Evolutionary conservation across 2,329 filamentous ascomycete species (phyloP).

Genomic region (Orbilia javanica): DNA sequence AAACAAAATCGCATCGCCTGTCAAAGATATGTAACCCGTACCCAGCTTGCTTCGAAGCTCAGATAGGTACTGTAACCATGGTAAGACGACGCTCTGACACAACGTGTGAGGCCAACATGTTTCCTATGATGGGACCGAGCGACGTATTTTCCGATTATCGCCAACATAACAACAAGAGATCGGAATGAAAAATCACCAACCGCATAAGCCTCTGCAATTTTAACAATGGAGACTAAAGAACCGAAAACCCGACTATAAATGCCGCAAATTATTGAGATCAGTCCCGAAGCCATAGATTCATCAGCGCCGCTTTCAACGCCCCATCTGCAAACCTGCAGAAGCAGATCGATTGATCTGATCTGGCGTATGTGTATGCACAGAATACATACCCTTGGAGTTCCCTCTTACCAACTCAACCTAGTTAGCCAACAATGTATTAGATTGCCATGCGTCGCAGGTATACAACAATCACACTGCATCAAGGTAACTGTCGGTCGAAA

Average conservation of each 20-base stretch:
- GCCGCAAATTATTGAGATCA: constrained; percentile 38
- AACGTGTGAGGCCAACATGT: constrained; percentile 26
- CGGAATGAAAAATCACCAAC: constrained; percentile 16
- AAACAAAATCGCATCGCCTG: background rate
- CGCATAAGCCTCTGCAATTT: constrained; percentile 24
- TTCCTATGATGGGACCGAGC: constrained; percentile 2
- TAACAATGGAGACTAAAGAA: background rate
- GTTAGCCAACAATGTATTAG: constrained; percentile 17
- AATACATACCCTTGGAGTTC: background rate
- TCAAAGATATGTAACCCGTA: constrained; percentile 1
- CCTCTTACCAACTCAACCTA: constrained; percentile 3
- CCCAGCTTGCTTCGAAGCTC: background rate
- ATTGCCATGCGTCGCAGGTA: constrained; percentile 49
- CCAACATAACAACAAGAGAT: background rate
- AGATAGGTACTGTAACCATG: constrained; percentile 37
- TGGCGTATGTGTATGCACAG: too few relatives aligned
- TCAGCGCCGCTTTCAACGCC: background rate
- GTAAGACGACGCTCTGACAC: constrained; percentile 52
- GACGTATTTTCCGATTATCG: constrained; percentile 14
- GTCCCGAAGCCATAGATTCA: constrained; percentile 21
- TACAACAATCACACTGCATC: constrained; percentile 18
- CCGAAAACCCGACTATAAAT: constrained; percentile 39
- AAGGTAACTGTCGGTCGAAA: background rate
- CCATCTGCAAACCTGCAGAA: background rate
- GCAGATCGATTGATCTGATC: constrained; percentile 42